Base-by-base conservation (phyloP, 2,329 filamentous ascomycete genomes). In the Botrytis fragariae region DNA sequence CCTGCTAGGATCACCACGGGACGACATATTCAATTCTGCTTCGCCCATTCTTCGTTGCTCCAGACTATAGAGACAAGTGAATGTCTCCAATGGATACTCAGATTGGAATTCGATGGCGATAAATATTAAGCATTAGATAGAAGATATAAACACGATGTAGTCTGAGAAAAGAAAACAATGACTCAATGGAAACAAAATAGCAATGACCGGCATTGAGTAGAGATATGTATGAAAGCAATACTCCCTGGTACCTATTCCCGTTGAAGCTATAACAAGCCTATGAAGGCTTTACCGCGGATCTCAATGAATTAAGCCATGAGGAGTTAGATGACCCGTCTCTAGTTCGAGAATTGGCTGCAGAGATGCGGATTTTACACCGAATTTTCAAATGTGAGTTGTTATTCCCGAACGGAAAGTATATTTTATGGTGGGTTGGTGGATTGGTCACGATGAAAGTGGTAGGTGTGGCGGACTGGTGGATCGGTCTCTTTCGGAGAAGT, bases 1-100 rank as follows among this genome's bases (percentile, higher is more conserved):
- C 14, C 73, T 75, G 48, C 73, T 75, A 45, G 74, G 68, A 44
- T 76, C 75, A 60, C 74, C 75, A 45, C 73, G 37, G n/a, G 61
- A 62, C 14, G 75, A 71, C 14, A 77, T 72, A 44, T 75, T 72
- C 44, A 74, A 73, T 68, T 76, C 75, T 37, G 69, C 62, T 67
- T 74, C 64, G 37, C 74, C 74, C 76, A 78, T 79, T n/a, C 48
- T 74, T 22, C 14, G 29, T 29, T 18, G 37, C 51, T 60, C 20
- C 25, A 37, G 25, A 42, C 42, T 48, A 25, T 69, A 32, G 32
- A 44, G 64, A 16, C 35, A 57, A 29, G 32, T 57, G 59, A 54
- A 51, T 42, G 18, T 25, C 29, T n/a, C 45, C 65, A 54, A 29
- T 44, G 12, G 32, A 57, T 57, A 7, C 35, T 32, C 18, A 5